phyloP scores from a whole-genome alignment of 2,329 filamentous ascomycete genomes.

The Aquanectria penicillioides region DNA sequence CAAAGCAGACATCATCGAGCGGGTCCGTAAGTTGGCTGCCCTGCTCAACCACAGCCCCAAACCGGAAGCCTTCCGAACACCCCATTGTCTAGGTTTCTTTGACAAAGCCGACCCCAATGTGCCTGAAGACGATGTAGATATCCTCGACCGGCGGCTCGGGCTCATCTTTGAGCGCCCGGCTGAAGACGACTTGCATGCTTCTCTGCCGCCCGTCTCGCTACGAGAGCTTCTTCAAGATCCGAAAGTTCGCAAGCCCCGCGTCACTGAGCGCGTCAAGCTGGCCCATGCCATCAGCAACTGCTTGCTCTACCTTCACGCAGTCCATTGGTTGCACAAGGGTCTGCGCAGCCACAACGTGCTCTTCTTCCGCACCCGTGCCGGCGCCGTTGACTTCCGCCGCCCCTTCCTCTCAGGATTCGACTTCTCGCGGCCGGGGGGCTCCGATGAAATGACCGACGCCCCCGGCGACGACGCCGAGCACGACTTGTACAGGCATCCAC shows the following conservation, averaged over 20 bases:
- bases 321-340: slow-evolving; percentile 69
- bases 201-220: slow-evolving; percentile 56
- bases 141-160: slow-evolving; percentile 57
- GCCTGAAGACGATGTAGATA: slow-evolving; percentile 51
- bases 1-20: slow-evolving; percentile 54
- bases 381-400: slow-evolving; percentile 48
- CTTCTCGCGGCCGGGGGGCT: slow-evolving; percentile 60
- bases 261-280: slow-evolving; percentile 62
- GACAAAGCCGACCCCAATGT: slow-evolving; percentile 52
- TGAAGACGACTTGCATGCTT: slow-evolving; percentile 47
- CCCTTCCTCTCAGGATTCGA: slow-evolving; percentile 65
- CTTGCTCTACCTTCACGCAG: slow-evolving; percentile 63
- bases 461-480: slow-evolving; percentile 55
- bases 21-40: slow-evolving; percentile 58
- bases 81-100: slow-evolving; percentile 62
- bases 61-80: slow-evolving; percentile 59
- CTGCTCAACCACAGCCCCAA: slow-evolving; percentile 59
- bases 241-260: slow-evolving; percentile 53
- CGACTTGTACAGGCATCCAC: slow-evolving; percentile 62
- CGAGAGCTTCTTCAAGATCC: slow-evolving; percentile 54
- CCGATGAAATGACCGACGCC: slow-evolving; percentile 61
- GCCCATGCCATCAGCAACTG: slow-evolving; percentile 63
- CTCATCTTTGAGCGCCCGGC: slow-evolving; percentile 63
- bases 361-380: slow-evolving; percentile 53
- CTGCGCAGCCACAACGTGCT: slow-evolving; percentile 63